Evolutionary conservation across 345 rosid species (phyloP).

Genomic region (Eutrema japonicum): DNA sequence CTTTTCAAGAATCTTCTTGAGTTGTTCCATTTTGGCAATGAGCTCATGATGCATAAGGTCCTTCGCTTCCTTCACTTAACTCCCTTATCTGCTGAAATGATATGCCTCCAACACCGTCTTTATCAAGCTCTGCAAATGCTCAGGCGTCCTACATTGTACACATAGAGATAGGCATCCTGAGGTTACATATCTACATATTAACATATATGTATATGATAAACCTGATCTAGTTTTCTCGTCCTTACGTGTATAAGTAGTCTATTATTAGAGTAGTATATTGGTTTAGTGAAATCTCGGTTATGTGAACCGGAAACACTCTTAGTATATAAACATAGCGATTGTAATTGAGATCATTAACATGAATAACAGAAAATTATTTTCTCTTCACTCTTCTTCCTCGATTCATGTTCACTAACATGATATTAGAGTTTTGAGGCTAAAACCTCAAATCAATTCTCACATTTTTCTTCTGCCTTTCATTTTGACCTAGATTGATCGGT

Average conservation of each 20-base stretch:
- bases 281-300: too few species aligned
- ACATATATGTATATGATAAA: not conserved
- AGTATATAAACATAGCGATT: too few species aligned
- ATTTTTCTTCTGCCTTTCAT: too few species aligned
- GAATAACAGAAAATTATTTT: too few species aligned
- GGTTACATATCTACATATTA: constrained; percentile 1
- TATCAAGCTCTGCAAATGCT: constrained; percentile 69
- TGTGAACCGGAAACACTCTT: too few species aligned
- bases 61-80: constrained; percentile 83
- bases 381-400: too few species aligned
- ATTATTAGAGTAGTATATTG: not conserved
- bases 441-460: too few species aligned
- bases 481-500: too few species aligned
- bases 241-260: constrained; percentile 86
- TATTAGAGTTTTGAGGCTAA: too few species aligned
- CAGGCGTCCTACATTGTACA: constrained; percentile 67
- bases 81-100: constrained; percentile 69
- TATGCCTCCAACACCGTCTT: constrained; percentile 73
- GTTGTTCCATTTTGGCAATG: constrained; percentile 63
- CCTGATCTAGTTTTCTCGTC: not conserved
- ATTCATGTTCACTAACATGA: too few species aligned
- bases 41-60: constrained; percentile 83
- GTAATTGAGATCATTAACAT: too few species aligned
- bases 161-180: not conserved
- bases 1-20: constrained; percentile 64